Conservation (phyloP, 1,139 yeast species). For the Meyerozyma smithsonii region DNA sequence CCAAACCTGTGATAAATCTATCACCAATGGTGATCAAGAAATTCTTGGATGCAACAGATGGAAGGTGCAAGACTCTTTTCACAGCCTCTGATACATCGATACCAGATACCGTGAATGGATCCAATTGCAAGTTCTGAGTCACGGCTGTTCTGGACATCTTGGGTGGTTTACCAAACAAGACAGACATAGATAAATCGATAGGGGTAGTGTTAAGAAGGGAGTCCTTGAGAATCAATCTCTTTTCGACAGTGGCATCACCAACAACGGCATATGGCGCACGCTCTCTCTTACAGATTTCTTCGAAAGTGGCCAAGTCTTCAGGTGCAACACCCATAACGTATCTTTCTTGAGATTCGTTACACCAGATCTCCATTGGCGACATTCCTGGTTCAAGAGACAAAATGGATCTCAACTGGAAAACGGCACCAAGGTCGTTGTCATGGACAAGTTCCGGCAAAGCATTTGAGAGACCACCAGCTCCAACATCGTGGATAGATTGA, state of each 20-base stretch:
- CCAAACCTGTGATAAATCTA: constrained; percentile 91
- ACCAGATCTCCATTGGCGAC: constrained; percentile 99
- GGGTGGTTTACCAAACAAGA: constrained; percentile 97
- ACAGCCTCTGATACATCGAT: constrained; percentile 59
- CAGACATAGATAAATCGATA: constrained; percentile 93
- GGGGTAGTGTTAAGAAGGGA: constrained; percentile 73
- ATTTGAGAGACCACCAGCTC: constrained; percentile 98
- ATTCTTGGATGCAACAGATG: constrained; percentile 92
- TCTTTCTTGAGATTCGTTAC: constrained; percentile 98
- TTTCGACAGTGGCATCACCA: constrained; percentile 88
- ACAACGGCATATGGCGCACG: constrained; percentile 96
- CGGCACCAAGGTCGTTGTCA: constrained; percentile 93
- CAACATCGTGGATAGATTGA: constrained; percentile 96
- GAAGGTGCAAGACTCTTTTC: constrained; percentile 78
- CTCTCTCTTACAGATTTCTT: constrained; percentile 85
- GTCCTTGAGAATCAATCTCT: constrained; percentile 79
- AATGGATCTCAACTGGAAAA: constrained; percentile 85
- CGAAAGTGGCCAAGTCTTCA: constrained; percentile 66
- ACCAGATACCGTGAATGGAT: constrained; percentile 33
- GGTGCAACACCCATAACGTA: constrained; percentile 91
- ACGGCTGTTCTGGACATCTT: constrained; percentile 80
- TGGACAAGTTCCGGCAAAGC: constrained; percentile 97
- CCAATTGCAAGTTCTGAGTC: constrained; percentile 57
- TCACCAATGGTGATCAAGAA: constrained; percentile 97
- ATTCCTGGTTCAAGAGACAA: constrained; percentile 93